Conservation (phyloP, 2,329 filamentous ascomycete species). For the Aureobasidium mangrovei region DNA sequence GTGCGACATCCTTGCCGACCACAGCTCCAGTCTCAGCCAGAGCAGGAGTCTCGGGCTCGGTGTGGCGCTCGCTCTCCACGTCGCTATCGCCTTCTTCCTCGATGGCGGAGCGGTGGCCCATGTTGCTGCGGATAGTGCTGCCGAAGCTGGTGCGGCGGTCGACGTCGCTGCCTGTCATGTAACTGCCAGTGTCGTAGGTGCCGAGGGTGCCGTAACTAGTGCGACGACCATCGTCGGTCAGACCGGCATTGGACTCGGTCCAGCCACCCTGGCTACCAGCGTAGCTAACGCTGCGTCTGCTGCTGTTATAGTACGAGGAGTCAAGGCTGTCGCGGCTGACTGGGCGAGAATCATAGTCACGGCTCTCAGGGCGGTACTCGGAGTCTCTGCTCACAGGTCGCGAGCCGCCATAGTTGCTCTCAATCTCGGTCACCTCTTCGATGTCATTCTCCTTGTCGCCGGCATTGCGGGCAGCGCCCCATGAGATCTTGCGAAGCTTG, state of each 20-base stretch:
- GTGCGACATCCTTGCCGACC: constrained; percentile 17
- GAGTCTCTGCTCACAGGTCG: constrained; percentile 13
- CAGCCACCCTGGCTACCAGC: constrained; percentile 21
- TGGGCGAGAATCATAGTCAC: constrained; percentile 10
- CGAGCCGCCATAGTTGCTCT: constrained; percentile 21
- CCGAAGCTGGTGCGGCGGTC: constrained; percentile 38
- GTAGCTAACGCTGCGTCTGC: constrained; percentile 19
- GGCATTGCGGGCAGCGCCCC: constrained; percentile 23
- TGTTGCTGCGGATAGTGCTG: constrained; percentile 29
- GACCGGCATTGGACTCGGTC: constrained; percentile 16
- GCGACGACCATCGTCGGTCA: constrained; percentile 26
- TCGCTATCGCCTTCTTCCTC: constrained; percentile 20
- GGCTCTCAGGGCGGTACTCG: constrained; percentile 7
- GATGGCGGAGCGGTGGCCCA: constrained; percentile 21
- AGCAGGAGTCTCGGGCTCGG: constrained; percentile 11
- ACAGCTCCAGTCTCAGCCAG: constrained; percentile 8
- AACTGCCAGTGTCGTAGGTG: constrained; percentile 41
- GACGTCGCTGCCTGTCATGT: constrained; percentile 40
- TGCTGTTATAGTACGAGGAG: constrained; percentile 8
- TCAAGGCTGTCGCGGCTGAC: constrained; percentile 13
- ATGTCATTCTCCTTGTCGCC: constrained; percentile 41
- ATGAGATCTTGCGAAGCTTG: constrained; percentile 25
- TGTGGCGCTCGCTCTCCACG: constrained; percentile 12
- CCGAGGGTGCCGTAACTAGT: constrained; percentile 36
- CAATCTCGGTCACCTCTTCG: constrained; percentile 33